These are phyloP conservation scores for Apiospora sp. DNA, from an alignment of 2,329 filamentous ascomycete species.

Conservation along the genomic window DNA sequence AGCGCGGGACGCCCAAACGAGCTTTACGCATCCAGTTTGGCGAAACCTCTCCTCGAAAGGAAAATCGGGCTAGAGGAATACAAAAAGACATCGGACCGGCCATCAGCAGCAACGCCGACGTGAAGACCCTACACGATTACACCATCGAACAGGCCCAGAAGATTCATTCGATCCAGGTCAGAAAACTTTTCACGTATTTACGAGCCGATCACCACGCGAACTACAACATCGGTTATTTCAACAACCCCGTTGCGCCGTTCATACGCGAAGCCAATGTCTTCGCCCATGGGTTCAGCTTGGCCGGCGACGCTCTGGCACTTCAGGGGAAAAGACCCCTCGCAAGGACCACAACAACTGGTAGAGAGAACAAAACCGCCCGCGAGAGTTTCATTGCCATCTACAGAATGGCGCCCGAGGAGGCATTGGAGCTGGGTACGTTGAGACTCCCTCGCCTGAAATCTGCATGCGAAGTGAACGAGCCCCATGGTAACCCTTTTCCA, in stretches of 20 bases:
- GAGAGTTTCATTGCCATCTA: background rate
- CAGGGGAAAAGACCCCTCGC: background rate
- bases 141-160: background rate
- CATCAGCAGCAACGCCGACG: background rate
- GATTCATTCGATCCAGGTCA: background rate
- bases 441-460: background rate
- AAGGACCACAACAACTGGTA: fast-evolving
- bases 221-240: background rate
- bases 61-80: background rate
- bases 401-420: background rate
- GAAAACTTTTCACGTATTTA: background rate
- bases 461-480: background rate
- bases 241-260: background rate
- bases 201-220: background rate
- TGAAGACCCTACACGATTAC: background rate
- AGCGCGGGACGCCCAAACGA: background rate
- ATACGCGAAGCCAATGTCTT: background rate
- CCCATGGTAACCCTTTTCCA: background rate
- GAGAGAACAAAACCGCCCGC: background rate
- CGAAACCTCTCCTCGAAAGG: background rate
- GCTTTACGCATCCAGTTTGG: background rate
- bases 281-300: background rate
- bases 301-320: background rate
- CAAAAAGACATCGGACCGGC: background rate
- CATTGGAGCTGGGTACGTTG: background rate